phyloP scores from a whole-genome alignment of 192 early-diverging fungal genomes.

The Backusella morwellensis region DNA sequence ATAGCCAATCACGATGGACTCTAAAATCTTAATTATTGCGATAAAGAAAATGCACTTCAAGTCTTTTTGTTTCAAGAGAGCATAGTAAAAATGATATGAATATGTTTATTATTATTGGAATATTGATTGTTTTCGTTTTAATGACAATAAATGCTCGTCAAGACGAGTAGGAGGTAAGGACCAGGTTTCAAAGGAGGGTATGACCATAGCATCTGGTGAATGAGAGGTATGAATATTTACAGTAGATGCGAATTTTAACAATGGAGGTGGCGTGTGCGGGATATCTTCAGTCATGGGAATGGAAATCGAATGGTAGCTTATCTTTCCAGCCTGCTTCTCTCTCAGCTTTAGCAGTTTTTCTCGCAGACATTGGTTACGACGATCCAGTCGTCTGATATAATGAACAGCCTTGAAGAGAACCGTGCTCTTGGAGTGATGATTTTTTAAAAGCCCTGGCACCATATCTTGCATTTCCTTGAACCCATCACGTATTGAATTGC shows the following conservation, averaged over 20 bases:
- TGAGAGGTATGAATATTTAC: not conserved
- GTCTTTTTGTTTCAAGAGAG: not conserved
- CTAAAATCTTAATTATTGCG: not conserved
- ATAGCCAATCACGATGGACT: not conserved
- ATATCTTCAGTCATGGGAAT: slow-evolving; percentile 1
- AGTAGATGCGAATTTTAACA: not conserved
- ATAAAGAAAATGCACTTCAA: no score
- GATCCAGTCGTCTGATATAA: slow-evolving; percentile 59
- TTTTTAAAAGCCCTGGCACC: slow-evolving; percentile 75
- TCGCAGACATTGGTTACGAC: slow-evolving; percentile 39
- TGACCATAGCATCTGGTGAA: slow-evolving; percentile 5
- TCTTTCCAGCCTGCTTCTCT: not conserved
- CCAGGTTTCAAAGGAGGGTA: not conserved
- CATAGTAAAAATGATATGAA: not conserved
- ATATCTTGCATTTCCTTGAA: slow-evolving; percentile 90
- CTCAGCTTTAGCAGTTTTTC: slow-evolving; percentile 16
- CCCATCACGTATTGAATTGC: slow-evolving; percentile 73
- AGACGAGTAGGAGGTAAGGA: not conserved
- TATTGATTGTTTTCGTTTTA: not conserved
- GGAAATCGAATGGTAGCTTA: not conserved
- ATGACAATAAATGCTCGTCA: slow-evolving; percentile 1
- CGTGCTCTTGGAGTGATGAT: slow-evolving; percentile 62
- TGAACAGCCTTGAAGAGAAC: slow-evolving; percentile 66
- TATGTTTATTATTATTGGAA: not conserved
- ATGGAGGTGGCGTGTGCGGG: not conserved